Evolutionary conservation across 176 grass and related monocot genomes (phyloP).

Genomic region (Tillandsia leiboldiana): DNA sequence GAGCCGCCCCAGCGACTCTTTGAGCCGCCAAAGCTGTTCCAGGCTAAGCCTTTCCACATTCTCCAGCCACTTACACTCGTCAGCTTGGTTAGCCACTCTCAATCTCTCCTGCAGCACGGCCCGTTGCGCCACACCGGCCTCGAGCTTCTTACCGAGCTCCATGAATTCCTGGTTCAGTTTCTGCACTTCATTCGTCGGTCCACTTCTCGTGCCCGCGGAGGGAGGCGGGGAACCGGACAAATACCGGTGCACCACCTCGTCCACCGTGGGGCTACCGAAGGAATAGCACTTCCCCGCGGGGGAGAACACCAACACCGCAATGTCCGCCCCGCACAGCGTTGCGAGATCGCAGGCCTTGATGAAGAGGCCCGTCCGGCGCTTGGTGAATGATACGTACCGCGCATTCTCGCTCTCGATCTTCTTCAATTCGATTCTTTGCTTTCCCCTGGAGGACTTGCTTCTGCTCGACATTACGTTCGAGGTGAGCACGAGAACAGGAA

Average conservation of each 20-base stretch:
- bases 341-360: background rate
- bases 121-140: background rate
- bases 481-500: background rate
- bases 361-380: background rate
- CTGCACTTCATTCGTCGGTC: background rate
- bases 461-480: background rate
- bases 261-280: background rate
- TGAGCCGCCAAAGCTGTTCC: background rate
- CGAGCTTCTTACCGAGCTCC: background rate
- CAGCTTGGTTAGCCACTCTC: background rate
- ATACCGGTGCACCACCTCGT: background rate
- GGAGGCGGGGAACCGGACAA: background rate
- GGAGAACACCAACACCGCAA: slow-evolving; percentile 3
- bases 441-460: background rate
- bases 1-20: background rate
- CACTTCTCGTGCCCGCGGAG: background rate
- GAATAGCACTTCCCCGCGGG: background rate
- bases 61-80: background rate
- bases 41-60: background rate
- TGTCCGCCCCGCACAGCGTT: background rate
- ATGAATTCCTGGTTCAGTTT: background rate
- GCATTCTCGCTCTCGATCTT: background rate
- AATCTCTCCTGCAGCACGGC: background rate
- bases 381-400: background rate
- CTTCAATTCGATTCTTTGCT: background rate